A percentile compares a stretch with the other conserved stretches of the same genome.
phyloP scores from a whole-genome alignment of 192 early-diverging fungal species.

The Backusella sp. region DNA sequence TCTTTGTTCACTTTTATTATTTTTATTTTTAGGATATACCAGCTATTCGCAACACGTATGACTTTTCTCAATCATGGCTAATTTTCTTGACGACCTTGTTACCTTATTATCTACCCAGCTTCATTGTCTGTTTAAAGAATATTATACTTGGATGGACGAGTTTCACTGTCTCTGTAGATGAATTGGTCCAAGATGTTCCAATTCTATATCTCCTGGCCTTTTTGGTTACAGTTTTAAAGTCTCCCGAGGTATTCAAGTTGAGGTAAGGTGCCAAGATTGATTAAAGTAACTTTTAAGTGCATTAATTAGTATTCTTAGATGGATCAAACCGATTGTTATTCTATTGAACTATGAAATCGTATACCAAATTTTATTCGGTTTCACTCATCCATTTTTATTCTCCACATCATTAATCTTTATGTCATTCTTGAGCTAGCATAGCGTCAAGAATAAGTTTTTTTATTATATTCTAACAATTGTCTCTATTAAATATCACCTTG shows the following conservation, averaged over 20 bases:
- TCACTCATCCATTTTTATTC: background rate
- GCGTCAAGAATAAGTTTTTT: background rate
- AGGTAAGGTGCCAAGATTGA: background rate
- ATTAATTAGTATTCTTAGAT: background rate
- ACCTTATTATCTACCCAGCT: constrained; percentile 10
- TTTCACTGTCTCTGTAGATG: background rate
- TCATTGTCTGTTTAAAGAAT: constrained; percentile 12
- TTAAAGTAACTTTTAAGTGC: background rate
- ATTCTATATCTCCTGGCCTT: background rate
- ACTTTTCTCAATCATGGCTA: constrained; percentile 3
- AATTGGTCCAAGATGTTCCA: background rate
- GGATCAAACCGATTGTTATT: background rate
- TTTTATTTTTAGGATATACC: constrained; percentile 12
- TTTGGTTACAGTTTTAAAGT: background rate
- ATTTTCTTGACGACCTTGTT: constrained; percentile 5
- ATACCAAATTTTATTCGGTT: constrained; percentile 8
- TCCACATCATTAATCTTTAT: background rate
- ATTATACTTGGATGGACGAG: constrained; percentile 7
- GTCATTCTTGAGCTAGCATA: background rate
- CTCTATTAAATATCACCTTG: too few relatives aligned
- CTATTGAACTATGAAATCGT: background rate
- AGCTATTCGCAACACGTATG: background rate
- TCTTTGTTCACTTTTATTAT: background rate
- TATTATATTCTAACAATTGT: too few relatives aligned
- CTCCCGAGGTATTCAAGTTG: background rate